Base-by-base conservation (phyloP, 2,329 filamentous ascomycete genomes). In the Sclerotinia trifoliorum region DNA sequence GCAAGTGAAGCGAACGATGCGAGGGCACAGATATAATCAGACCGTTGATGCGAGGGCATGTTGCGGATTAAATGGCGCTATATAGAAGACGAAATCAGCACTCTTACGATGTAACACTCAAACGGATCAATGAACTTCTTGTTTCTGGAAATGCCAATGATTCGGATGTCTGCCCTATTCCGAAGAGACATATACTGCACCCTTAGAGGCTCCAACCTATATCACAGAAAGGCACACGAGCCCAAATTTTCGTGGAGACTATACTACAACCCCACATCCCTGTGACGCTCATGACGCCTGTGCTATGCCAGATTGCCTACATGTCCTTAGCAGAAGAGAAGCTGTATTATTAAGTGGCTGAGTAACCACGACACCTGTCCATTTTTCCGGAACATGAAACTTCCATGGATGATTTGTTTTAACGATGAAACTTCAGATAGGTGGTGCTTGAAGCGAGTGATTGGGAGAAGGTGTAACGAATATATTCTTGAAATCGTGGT, bases 321-420 rank as follows among this genome's bases (percentile, higher is more conserved):
- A 62, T 24, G 13, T 62, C 17, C 51, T 51, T 39, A 29, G 60
- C n/a, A 51, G 46, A 62, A 17, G 46, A 51, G 46, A 62, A 17
- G 46, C 46, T 62, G 46, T 39, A 62, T 62, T 15, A 51, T 32
- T 26, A n/a, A 26, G 8, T 62, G 60, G 46, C 39, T 62, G 15
- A 51, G 13, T n/a, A 3, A 39, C 11, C 13, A 39, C 1, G 6
- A 35, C 26, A 62, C 60, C 13, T 62, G 46, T 10, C 46, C 46
- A 4, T 19, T 51, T 8, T 62, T 32, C 21, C 46, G 60, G 21
- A 17, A 17, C 13, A 4, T 1, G 5, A 1, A 10, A 5, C 2
- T 51, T 10, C 4, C 17, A 26, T 51, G 39, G 8, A 39, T 7
- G 19, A 39, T 6, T 51, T 39, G 11, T 19, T 0, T 17, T 8